Evolutionary conservation across 306 rosid species (phyloP).

Genomic region (Begonia peltatifolia): DNA sequence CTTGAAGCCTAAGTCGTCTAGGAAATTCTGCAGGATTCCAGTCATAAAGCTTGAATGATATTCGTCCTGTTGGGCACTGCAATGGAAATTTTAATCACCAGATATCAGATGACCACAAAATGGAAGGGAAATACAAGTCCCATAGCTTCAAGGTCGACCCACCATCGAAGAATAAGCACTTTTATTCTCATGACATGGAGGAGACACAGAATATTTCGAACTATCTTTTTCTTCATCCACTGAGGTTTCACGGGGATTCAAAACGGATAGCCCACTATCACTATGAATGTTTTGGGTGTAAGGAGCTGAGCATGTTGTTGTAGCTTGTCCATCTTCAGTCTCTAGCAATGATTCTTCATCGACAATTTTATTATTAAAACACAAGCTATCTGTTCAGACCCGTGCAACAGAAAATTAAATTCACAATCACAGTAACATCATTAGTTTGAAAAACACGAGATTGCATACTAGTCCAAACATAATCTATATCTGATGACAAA

Average conservation of each 20-base stretch:
- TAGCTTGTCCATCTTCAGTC: conserved; percentile 37
- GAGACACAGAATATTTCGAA: conserved; percentile 41
- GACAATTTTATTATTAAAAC: conserved; percentile 26
- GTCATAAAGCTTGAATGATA: conserved; percentile 96
- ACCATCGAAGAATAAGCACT: conserved; percentile 71
- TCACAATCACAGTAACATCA: too few relatives aligned
- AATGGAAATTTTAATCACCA: conserved; percentile 21
- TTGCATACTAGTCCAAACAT: too few relatives aligned
- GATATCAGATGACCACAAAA: conserved; percentile 2
- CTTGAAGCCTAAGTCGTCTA: conserved; percentile 97
- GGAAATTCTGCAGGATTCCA: conserved; percentile 99
- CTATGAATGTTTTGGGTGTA: conserved; percentile 28
- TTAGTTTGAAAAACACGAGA: too few relatives aligned
- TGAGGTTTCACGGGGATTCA: conserved; percentile 43
- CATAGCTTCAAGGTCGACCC: conserved; percentile 15
- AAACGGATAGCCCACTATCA: conserved; percentile 29
- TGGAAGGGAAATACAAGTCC: background rate
- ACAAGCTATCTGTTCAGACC: conserved; percentile 32
- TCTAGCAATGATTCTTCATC: conserved; percentile 34
- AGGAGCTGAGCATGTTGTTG: conserved; percentile 30
- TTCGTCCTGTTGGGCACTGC: conserved; percentile 97
- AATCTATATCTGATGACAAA: too few relatives aligned
- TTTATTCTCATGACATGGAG: conserved; percentile 49
- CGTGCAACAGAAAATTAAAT: too few relatives aligned
- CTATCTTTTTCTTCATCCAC: conserved; percentile 39